Conservation (phyloP, 495 filamentous ascomycete species). For the Parmelia sp. region DNA sequence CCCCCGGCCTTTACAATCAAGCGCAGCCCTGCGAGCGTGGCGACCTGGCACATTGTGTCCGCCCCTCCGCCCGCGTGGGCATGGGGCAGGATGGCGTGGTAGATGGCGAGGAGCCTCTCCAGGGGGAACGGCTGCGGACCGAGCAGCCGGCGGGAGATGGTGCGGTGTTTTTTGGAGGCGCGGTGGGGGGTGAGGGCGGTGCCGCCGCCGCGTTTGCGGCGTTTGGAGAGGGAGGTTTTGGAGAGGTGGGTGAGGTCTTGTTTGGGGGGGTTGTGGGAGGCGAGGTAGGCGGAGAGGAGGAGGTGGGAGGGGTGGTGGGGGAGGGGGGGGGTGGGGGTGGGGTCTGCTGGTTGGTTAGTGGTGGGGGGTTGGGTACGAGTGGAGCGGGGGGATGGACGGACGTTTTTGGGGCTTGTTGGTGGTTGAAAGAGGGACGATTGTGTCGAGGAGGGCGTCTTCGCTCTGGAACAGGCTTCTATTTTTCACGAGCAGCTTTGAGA, state of each 20-base stretch:
- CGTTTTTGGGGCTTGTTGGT: conserved; percentile 1
- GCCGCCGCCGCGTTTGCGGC: conserved; percentile 39
- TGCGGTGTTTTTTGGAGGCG: conserved; percentile 32
- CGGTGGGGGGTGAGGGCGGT: conserved; percentile 24
- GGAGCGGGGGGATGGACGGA: conserved; percentile 24
- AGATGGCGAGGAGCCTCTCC: conserved; percentile 83
- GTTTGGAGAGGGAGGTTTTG: conserved; percentile 60
- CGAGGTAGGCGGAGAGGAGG: conserved; percentile 81
- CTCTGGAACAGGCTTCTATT: conserved; percentile 70
- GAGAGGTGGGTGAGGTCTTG: conserved; percentile 80
- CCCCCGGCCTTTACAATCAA: conserved; percentile 58
- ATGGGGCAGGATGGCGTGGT: conserved; percentile 69
- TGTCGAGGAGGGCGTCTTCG: conserved; percentile 63
- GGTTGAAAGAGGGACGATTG: conserved; percentile 56
- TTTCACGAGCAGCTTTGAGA: conserved; percentile 69
- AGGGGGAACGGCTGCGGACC: conserved; percentile 68
- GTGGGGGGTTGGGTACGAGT: no score
- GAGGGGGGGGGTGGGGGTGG: conserved; percentile 51
- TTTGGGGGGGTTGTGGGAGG: conserved; percentile 76
- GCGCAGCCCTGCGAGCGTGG: conserved; percentile 72
- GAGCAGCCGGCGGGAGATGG: conserved; percentile 29
- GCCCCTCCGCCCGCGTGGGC: conserved; percentile 42
- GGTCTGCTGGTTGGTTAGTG: conserved; percentile 19
- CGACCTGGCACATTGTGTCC: conserved; percentile 63
- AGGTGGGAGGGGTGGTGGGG: conserved; percentile 79